phyloP scores from a whole-genome alignment of 2,329 filamentous ascomycete species.

The Aspergillus neoniger region DNA sequence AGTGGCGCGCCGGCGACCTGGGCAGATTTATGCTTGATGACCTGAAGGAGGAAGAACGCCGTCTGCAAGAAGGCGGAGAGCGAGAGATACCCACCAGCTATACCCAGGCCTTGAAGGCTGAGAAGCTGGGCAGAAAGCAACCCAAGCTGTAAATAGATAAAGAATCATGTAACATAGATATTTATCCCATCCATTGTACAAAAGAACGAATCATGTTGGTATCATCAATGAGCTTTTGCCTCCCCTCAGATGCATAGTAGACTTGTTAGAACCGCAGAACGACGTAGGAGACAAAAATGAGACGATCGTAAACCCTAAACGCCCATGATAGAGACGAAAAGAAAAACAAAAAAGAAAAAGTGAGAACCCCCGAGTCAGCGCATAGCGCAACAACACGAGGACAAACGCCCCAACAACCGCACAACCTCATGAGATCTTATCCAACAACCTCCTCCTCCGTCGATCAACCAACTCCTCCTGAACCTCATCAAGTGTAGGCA shows the following conservation, averaged over 20 bases:
- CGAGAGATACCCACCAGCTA: conserved; percentile 42
- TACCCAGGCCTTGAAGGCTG: conserved; percentile 46
- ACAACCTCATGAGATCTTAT: conserved; percentile 65
- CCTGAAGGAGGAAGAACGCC: conserved; percentile 63
- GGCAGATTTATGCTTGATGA: conserved; percentile 80
- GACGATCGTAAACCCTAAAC: conserved; percentile 21
- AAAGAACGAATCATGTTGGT: conserved; percentile 22
- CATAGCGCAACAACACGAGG: conserved; percentile 6
- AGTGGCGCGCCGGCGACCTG: conserved; percentile 76
- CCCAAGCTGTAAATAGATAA: conserved; percentile 25
- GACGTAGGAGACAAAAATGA: conserved; percentile 5
- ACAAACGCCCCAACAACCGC: conserved; percentile 1
- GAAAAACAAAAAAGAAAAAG: conserved; percentile 13
- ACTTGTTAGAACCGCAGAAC: conserved; percentile 6
- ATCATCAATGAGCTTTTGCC: conserved; percentile 21
- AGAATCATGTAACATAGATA: conserved; percentile 12
- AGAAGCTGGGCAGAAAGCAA: conserved; percentile 36
- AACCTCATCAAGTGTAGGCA: conserved; percentile 89
- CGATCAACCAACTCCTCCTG: conserved; percentile 89
- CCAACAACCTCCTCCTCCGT: conserved; percentile 77
- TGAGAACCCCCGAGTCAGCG: conserved; percentile 8
- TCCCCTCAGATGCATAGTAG: conserved; percentile 17
- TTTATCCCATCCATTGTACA: conserved; percentile 24
- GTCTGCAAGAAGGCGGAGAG: conserved; percentile 40
- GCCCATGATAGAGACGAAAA: conserved; percentile 17